Evolutionary conservation across 306 rosid genomes (phyloP).

Genomic region (Vachellia collinsii): DNA sequence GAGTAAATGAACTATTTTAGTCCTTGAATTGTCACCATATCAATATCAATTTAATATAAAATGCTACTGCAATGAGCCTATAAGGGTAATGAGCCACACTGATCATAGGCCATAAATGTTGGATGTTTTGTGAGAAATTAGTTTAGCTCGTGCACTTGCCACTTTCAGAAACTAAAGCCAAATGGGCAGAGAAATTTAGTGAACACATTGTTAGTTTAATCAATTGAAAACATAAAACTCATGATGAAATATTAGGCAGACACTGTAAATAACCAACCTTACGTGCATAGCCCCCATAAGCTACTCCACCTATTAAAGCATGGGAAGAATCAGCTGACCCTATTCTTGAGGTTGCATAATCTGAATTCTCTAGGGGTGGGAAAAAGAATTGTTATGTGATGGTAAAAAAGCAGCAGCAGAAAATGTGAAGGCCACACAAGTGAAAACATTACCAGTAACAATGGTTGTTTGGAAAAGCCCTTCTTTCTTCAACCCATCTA

Average conservation of each 20-base stretch:
- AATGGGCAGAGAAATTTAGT: background rate
- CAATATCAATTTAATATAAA: background rate
- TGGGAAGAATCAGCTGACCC: constrained; percentile 40
- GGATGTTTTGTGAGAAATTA: background rate
- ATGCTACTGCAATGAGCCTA: background rate
- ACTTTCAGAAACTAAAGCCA: background rate
- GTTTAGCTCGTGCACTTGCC: no score
- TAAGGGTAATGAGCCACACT: background rate
- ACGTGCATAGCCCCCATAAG: constrained; percentile 94
- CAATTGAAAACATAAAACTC: constrained; percentile 14
- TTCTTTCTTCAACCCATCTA: constrained; percentile 71
- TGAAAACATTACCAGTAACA: constrained; percentile 38
- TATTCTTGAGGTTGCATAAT: constrained; percentile 32
- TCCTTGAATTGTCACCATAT: background rate
- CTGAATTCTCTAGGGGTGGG: constrained; percentile 41
- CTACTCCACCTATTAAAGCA: constrained; percentile 70
- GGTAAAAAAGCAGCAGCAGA: constrained; percentile 18
- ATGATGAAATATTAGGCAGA: constrained; percentile 4
- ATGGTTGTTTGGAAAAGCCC: constrained; percentile 62
- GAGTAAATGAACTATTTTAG: background rate
- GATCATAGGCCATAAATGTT: background rate
- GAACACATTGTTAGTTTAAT: background rate
- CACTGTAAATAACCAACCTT: constrained; percentile 53
- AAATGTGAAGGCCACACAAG: background rate
- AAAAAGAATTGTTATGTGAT: constrained; percentile 7